phyloP scores from a whole-genome alignment of 2,329 filamentous ascomycete genomes.

The Capronia americana region DNA sequence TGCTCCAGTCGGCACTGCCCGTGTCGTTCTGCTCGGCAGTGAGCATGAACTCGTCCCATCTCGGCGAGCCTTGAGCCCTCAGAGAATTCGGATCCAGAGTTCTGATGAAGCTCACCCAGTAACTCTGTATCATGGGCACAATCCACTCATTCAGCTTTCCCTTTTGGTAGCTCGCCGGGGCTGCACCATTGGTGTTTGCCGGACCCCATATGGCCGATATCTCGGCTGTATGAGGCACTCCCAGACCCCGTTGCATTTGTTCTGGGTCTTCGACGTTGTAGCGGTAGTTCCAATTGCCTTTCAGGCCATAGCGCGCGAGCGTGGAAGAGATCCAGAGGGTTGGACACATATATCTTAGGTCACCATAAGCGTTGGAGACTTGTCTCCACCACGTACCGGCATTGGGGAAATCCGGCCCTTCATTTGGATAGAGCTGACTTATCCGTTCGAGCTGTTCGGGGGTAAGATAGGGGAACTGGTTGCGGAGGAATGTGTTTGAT shows the following conservation, averaged over 20 bases:
- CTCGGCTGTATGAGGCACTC: slow-evolving; percentile 73
- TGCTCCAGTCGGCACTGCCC: slow-evolving; percentile 42
- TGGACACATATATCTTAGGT: slow-evolving; percentile 70
- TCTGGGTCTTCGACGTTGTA: slow-evolving; percentile 70
- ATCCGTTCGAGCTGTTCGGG: slow-evolving; percentile 58
- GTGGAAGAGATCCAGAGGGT: slow-evolving; percentile 61
- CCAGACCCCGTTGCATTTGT: slow-evolving; percentile 61
- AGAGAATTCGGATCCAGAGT: slow-evolving; percentile 68
- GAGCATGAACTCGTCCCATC: slow-evolving; percentile 31
- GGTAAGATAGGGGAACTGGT: slow-evolving; percentile 65
- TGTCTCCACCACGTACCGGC: slow-evolving; percentile 65
- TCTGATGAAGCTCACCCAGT: slow-evolving; percentile 77
- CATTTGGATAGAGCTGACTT: slow-evolving; percentile 63
- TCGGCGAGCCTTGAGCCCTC: slow-evolving; percentile 19
- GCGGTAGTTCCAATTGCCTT: slow-evolving; percentile 69
- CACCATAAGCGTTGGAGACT: slow-evolving; percentile 65
- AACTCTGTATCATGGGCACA: slow-evolving; percentile 68
- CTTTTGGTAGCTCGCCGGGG: slow-evolving; percentile 63
- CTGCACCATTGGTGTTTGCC: slow-evolving; percentile 55
- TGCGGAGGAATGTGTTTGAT: slow-evolving; percentile 62
- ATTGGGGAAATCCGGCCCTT: slow-evolving; percentile 54
- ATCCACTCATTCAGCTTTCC: slow-evolving; percentile 60
- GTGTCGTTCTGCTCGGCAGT: background rate
- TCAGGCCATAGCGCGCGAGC: slow-evolving; percentile 42
- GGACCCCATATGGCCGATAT: slow-evolving; percentile 71